phyloP scores from a whole-genome alignment of 257 asterid species.

The Solanum appendiculatum region DNA sequence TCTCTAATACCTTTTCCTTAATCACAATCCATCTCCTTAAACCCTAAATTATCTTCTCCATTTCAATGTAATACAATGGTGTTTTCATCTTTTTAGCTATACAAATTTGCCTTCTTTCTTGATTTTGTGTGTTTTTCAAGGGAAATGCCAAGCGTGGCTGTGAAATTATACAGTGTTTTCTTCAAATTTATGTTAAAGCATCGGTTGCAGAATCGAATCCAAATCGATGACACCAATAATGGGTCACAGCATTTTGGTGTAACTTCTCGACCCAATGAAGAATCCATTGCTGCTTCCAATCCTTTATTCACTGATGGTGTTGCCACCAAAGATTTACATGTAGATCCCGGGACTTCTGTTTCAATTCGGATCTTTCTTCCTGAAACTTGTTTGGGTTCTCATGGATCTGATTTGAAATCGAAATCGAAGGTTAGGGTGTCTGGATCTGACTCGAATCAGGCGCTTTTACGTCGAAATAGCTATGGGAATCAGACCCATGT shows the following conservation, averaged over 20 bases:
- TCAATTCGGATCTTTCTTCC: conserved; percentile 81
- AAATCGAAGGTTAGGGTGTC: conserved; percentile 1
- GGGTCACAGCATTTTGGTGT: conserved; percentile 46
- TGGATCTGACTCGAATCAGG: conserved; percentile 23
- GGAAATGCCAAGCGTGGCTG: conserved; percentile 91
- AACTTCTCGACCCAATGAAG: conserved; percentile 89
- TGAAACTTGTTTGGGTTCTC: conserved; percentile 46
- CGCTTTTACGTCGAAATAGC: conserved; percentile 37
- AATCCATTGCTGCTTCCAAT: conserved; percentile 52
- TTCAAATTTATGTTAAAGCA: conserved; percentile 88
- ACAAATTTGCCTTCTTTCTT: background rate
- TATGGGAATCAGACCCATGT: conserved; percentile 7
- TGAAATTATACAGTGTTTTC: conserved; percentile 78
- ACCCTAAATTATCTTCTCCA: conserved; percentile 1
- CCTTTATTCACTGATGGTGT: conserved; percentile 89
- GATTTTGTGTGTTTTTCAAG: background rate
- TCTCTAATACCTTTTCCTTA: background rate
- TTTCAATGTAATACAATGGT: background rate
- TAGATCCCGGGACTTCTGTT: conserved; percentile 64
- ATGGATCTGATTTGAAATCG: conserved; percentile 13
- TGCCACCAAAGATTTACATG: conserved; percentile 83
- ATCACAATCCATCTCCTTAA: background rate
- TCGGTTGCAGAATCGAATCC: conserved; percentile 74
- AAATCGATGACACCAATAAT: conserved; percentile 14
- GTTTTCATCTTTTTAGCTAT: background rate